A percentile compares a stretch with the other conserved stretches of the same genome.
Evolutionary conservation across 768 basidiomycete species (phyloP).

Genomic region (Russula abietina): DNA sequence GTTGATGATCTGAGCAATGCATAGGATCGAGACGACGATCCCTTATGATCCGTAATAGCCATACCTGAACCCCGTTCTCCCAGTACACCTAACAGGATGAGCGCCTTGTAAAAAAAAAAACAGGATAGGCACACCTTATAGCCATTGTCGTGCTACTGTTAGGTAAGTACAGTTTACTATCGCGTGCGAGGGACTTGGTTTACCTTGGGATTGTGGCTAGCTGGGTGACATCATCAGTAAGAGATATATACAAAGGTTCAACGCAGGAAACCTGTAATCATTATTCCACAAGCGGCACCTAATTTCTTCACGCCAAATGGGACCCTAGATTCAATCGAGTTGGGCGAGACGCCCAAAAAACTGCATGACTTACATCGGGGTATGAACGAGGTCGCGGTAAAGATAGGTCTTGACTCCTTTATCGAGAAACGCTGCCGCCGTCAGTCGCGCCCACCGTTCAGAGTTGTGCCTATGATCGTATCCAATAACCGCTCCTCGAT

Average conservation of each 20-base stretch:
- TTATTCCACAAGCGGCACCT: constrained; percentile 73
- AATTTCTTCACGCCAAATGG: constrained; percentile 68
- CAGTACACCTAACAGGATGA: constrained; percentile 61
- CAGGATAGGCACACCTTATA: constrained; percentile 53
- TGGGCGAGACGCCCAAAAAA: not conserved
- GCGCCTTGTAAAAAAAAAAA: not conserved
- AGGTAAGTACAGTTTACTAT: not conserved
- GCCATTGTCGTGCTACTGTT: constrained; percentile 69
- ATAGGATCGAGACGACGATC: not conserved
- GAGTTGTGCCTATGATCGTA: constrained; percentile 84
- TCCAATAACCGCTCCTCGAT: constrained; percentile 73
- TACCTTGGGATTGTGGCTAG: constrained; percentile 87
- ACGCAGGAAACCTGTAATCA: constrained; percentile 67
- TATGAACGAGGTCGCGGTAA: constrained; percentile 66
- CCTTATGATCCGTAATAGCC: constrained; percentile 4
- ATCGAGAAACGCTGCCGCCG: constrained; percentile 62
- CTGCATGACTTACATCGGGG: constrained; percentile 54
- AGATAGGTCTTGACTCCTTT: constrained; percentile 65
- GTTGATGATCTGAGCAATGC: constrained; percentile 58
- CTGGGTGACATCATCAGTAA: constrained; percentile 32
- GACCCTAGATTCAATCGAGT: constrained; percentile 44
- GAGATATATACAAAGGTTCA: not conserved
- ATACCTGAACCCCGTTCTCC: constrained; percentile 82
- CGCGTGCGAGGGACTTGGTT: constrained; percentile 7
- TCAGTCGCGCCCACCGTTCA: constrained; percentile 67